Conservation (phyloP, 2,329 filamentous ascomycete genomes). For the Aspergillus jensenii region DNA sequence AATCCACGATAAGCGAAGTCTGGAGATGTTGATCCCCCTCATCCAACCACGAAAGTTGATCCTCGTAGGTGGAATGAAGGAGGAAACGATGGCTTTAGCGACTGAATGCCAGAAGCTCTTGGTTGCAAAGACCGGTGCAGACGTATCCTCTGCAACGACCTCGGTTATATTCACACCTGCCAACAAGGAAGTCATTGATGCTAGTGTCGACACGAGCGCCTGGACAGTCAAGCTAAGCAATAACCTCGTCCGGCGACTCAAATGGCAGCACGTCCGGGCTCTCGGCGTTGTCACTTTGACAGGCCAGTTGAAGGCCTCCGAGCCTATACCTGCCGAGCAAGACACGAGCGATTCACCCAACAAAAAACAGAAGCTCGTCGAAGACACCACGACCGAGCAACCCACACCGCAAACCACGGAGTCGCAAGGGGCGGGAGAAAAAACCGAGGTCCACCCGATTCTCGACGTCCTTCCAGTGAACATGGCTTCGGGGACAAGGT, state of each 20-base stretch:
- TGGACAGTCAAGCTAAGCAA: slow-evolving; percentile 93
- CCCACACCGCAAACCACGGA: slow-evolving; percentile 16
- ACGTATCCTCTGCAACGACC: slow-evolving; percentile 46
- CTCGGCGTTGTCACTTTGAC: slow-evolving; percentile 92
- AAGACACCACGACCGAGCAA: slow-evolving; percentile 19
- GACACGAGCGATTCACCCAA: slow-evolving; percentile 40
- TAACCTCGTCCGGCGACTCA: slow-evolving; percentile 77
- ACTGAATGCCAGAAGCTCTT: slow-evolving; percentile 73
- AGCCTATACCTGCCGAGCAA: slow-evolving; percentile 26
- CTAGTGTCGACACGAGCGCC: slow-evolving; percentile 95
- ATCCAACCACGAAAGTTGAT: slow-evolving; percentile 94
- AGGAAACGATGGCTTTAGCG: slow-evolving; percentile 77
- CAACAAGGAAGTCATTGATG: slow-evolving; percentile 74
- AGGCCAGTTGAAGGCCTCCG: slow-evolving; percentile 62
- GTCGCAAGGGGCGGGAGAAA: slow-evolving; percentile 24
- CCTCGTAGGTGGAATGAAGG: slow-evolving; percentile 75
- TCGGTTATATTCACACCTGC: slow-evolving; percentile 79
- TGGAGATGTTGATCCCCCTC: slow-evolving; percentile 91
- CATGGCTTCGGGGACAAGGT: slow-evolving; percentile 70
- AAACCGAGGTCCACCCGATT: slow-evolving; percentile 46
- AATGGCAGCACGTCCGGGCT: slow-evolving; percentile 91
- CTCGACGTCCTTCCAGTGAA: slow-evolving; percentile 60
- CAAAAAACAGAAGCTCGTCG: slow-evolving; percentile 51
- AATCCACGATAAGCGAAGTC: slow-evolving; percentile 86
- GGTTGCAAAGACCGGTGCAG: slow-evolving; percentile 41